phyloP scores from a whole-genome alignment of 2,329 filamentous ascomycete species.

The Lomentospora prolificans region DNA sequence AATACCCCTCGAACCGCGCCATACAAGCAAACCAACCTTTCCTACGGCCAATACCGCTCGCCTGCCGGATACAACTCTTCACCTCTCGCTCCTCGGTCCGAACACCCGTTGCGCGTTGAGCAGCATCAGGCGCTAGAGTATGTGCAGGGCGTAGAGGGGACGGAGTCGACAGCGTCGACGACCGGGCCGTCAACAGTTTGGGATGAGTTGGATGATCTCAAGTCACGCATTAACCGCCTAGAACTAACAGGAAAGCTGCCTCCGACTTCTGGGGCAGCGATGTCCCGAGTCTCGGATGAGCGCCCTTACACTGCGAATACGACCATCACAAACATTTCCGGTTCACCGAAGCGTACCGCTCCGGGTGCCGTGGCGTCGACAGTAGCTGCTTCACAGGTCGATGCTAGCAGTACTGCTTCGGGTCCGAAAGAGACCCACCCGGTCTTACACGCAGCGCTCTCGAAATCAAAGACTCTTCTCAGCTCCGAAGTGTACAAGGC shows the following conservation, averaged over 20 bases:
- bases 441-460: constrained; percentile 68
- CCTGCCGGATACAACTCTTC: constrained; percentile 46
- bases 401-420: constrained; percentile 28
- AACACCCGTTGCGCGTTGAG: constrained; percentile 13
- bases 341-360: constrained; percentile 62
- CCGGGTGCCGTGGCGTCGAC: constrained; percentile 27
- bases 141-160: constrained; percentile 48
- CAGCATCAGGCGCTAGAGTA: constrained; percentile 18
- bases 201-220: constrained; percentile 94
- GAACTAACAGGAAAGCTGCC: constrained; percentile 85
- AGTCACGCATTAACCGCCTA: constrained; percentile 81
- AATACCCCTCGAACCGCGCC: constrained; percentile 32
- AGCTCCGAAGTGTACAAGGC: constrained; percentile 64
- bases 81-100: constrained; percentile 40
- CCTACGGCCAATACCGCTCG: constrained; percentile 23
- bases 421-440: constrained; percentile 57
- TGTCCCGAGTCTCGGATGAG: constrained; percentile 65
- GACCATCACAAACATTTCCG: constrained; percentile 76
- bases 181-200: constrained; percentile 88
- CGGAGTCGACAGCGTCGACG: constrained; percentile 80
- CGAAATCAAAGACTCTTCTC: constrained; percentile 64
- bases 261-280: constrained; percentile 68
- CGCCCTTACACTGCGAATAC: constrained; percentile 86
- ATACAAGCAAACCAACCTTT: constrained; percentile 29
- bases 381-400: constrained; percentile 33